These are phyloP conservation scores for Suhomyces bolitotheri DNA, from an alignment of 1,139 yeast genomes.

Conservation along the genomic window DNA sequence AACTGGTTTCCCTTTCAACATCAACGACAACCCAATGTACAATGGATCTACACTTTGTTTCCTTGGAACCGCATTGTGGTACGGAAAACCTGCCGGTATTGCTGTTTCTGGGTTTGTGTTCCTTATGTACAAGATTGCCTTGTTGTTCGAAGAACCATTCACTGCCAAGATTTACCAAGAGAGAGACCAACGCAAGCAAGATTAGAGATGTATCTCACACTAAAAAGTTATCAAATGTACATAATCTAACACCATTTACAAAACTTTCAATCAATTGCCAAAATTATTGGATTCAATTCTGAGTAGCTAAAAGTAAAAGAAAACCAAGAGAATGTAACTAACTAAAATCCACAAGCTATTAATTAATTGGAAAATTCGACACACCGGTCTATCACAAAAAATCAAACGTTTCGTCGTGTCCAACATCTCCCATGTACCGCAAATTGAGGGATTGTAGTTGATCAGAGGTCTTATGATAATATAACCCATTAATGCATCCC, in stretches of 20 bases:
- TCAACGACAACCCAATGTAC: conserved; percentile 94
- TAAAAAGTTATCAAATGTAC: not conserved
- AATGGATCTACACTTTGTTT: conserved; percentile 88
- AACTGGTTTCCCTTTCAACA: conserved; percentile 91
- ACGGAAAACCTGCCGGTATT: conserved; percentile 88
- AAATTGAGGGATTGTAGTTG: conserved; percentile 60
- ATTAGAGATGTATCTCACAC: not conserved
- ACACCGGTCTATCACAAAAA: conserved; percentile 17
- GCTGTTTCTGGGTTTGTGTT: conserved; percentile 70
- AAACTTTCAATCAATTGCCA: too few relatives aligned
- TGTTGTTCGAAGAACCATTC: conserved; percentile 92
- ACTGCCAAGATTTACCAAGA: conserved; percentile 84
- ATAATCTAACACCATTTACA: too few relatives aligned
- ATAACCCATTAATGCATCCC: conserved; percentile 76
- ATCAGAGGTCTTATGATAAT: conserved; percentile 76
- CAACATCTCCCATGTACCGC: conserved; percentile 34
- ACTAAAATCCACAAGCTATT: too few relatives aligned
- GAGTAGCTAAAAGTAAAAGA: too few relatives aligned
- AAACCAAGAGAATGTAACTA: too few relatives aligned
- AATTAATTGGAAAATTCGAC: too few relatives aligned
- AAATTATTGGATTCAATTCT: too few relatives aligned
- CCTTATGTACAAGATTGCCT: conserved; percentile 80
- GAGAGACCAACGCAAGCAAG: conserved; percentile 43
- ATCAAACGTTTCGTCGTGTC: conserved; percentile 27
- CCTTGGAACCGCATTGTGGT: conserved; percentile 86